A percentile compares a stretch with the other conserved stretches of the same genome.
These are phyloP conservation scores for Clonostachys chloroleuca DNA, from an alignment of 2,329 filamentous ascomycete species.

Conservation along the genomic window DNA sequence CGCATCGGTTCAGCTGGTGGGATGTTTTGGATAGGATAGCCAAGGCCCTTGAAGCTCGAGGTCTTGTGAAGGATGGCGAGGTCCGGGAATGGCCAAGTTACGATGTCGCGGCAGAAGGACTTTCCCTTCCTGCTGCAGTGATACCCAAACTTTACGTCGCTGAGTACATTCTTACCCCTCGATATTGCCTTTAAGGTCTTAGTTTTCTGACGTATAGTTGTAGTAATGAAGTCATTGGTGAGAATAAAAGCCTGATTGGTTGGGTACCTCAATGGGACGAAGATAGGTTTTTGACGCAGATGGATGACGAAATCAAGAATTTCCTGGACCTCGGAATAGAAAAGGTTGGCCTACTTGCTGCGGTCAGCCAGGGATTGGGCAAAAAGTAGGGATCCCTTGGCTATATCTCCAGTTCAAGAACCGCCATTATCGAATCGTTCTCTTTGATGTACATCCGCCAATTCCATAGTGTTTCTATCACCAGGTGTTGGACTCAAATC, in stretches of 20 bases:
- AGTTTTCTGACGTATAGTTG: background rate
- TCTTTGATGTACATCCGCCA: no score
- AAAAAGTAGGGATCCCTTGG: no score
- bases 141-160: constrained; percentile 14
- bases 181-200: background rate
- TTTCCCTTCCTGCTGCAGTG: constrained; percentile 18
- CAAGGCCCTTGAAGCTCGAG: constrained; percentile 14
- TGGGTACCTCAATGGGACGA: constrained; percentile 19
- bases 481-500: no score
- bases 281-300: constrained; percentile 11
- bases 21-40: constrained; percentile 18
- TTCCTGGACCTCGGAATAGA: constrained; percentile 8
- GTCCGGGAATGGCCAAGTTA: constrained; percentile 19
- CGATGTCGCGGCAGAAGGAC: constrained; percentile 19
- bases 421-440: no score
- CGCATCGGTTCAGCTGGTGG: constrained; percentile 20
- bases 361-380: no score
- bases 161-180: constrained; percentile 10
- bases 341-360: no score
- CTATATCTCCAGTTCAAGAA: no score
- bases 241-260: constrained; percentile 11
- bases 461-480: no score
- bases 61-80: constrained; percentile 16
- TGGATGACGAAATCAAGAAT: constrained; percentile 16
- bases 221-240: constrained; percentile 8